Base-by-base conservation (phyloP, 1,284 basidiomycete species). In the Pterulicium gracile region DNA sequence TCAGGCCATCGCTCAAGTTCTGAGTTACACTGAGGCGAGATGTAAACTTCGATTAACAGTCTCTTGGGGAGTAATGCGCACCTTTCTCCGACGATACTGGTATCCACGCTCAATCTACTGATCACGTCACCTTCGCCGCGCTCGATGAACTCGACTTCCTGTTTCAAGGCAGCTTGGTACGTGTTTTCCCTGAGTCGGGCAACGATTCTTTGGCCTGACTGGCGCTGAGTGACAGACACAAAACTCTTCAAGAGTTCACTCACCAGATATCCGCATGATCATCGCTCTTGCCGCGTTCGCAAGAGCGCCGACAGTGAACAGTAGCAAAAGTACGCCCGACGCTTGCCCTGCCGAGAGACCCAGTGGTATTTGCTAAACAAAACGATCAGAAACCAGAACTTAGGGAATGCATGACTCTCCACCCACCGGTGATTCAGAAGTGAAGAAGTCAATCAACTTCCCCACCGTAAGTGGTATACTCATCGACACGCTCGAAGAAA, bases 71-170 rank as follows among this genome's bases (percentile, higher is more conserved):
- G 40, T 3, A 18, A 42, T 45, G 46, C 23, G 47, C 55, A 85
- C 83, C 87, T 89, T 65, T 98, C 95, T 35, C 96, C 96, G 35
- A 98, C 88, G 51, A 98, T 89, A 56, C 82, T 91, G 7, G 90
- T 89, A 61, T 98, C 95, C 3, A 88, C 86, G 49, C 88, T 94
- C 32, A 98, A 73, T 41, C 95, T 70, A 58, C 90, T 94, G 36
- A 98, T 71, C 7, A 97, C 88, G 60, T 98, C 96, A 12, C 95
- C 96, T 49, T 94, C 92, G 0, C 91, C 91, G 40, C 79, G 79
- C 63, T 97, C 93, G 2, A 95, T 89, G 58, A 81, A 94, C 60
- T 94, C 89, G 22, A 95, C 86, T 60, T 96, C 94, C 64, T 97
- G 94, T 41, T 73, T 72, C 14, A 97, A 68, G 1, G 90, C 79